Conservation (phyloP, 257 asterid genomes). For the Plectranthus barbatus region DNA sequence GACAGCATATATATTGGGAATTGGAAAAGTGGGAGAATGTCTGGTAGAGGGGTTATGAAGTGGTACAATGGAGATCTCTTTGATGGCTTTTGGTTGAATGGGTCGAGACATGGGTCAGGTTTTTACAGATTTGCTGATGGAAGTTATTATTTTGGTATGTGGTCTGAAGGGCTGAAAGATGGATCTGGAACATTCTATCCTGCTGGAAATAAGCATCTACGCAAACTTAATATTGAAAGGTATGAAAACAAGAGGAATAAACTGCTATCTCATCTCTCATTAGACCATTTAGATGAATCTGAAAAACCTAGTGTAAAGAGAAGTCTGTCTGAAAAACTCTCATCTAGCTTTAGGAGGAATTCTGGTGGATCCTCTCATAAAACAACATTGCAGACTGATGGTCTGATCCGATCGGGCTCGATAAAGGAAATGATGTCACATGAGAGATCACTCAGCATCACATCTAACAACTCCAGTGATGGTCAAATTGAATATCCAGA, state of each 20-base stretch:
- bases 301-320: slow-evolving; percentile 35
- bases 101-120: slow-evolving; percentile 78
- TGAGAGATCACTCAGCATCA: slow-evolving; percentile 32
- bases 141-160: slow-evolving; percentile 81
- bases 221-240: slow-evolving; percentile 32
- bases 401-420: slow-evolving; percentile 24
- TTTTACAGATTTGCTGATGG: slow-evolving; percentile 69
- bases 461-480: slow-evolving; percentile 40
- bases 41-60: slow-evolving; percentile 88
- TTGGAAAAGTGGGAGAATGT: slow-evolving; percentile 75
- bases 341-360: slow-evolving; percentile 37
- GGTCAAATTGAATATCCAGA: slow-evolving; percentile 41
- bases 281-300: slow-evolving; percentile 35
- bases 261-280: slow-evolving; percentile 30
- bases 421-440: slow-evolving; percentile 25
- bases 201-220: slow-evolving; percentile 43
- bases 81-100: slow-evolving; percentile 87
- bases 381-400: slow-evolving; percentile 31
- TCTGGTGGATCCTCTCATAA: slow-evolving; percentile 39
- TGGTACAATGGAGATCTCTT: slow-evolving; percentile 78
- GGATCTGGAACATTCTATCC: slow-evolving; percentile 88
- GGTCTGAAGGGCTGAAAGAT: slow-evolving; percentile 89
- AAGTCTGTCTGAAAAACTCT: slow-evolving; percentile 54
- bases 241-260: slow-evolving; percentile 35
- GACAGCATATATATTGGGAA: slow-evolving; percentile 72